Evolutionary conservation across 371 early-diverging fungal species (phyloP).

Genomic region (Capillidium heterosporum): DNA sequence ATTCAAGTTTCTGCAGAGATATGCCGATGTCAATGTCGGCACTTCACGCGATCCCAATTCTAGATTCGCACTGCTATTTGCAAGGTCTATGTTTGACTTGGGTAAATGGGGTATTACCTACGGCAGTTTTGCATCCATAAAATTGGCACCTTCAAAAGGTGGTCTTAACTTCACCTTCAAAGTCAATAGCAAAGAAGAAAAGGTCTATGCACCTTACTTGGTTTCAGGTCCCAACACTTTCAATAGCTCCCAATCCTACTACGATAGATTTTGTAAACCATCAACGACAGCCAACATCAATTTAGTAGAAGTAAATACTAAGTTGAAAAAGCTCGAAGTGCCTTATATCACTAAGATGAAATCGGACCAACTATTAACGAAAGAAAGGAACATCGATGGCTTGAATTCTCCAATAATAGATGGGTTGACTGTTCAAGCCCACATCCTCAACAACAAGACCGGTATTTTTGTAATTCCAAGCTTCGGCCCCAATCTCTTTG

Average conservation of each 20-base stretch:
- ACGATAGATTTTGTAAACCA: neutral
- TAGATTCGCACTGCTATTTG: neutral
- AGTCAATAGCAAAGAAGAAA: neutral
- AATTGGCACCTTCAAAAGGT: neutral
- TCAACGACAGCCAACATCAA: neutral
- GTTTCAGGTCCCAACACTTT: neutral
- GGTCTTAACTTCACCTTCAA: neutral
- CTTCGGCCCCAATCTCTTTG: neutral
- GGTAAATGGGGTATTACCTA: neutral
- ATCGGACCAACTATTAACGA: neutral
- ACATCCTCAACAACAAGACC: neutral
- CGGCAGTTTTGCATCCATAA: conserved; percentile 2
- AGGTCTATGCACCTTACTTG: neutral
- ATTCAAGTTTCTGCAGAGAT: neutral
- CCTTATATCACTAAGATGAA: neutral
- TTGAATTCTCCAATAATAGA: neutral
- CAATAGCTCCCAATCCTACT: neutral
- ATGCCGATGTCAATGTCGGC: neutral
- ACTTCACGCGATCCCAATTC: conserved; percentile 1
- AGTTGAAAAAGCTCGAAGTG: neutral
- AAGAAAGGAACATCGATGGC: neutral
- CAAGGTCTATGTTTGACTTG: neutral
- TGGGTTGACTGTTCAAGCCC: neutral
- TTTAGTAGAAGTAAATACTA: no score
- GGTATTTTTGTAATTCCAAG: neutral